Conservation (phyloP, 2,329 filamentous ascomycete species). For the Monosporascus sp. region DNA sequence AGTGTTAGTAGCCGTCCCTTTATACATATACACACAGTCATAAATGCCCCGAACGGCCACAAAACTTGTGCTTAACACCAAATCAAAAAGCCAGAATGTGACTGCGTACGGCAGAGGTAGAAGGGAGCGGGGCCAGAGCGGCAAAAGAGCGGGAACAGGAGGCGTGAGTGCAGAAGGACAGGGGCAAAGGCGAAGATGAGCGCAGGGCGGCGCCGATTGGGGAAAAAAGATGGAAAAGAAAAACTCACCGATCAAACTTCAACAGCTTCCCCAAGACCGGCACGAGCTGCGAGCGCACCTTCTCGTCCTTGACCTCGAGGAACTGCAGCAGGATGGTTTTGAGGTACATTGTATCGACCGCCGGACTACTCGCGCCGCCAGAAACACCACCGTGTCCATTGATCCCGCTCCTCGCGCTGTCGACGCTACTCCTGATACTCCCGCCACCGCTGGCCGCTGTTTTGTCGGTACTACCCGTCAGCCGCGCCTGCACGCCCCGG, state of each 20-base stretch:
- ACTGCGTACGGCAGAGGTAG: neutral
- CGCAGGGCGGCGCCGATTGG: neutral
- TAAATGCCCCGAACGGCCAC: too few species aligned
- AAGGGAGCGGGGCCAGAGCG: neutral
- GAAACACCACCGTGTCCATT: slow-evolving; percentile 19
- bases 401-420: slow-evolving; percentile 40
- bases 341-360: slow-evolving; percentile 56
- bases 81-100: too few species aligned
- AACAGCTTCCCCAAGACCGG: slow-evolving; percentile 72
- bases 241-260: slow-evolving; percentile 66
- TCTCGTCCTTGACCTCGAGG: slow-evolving; percentile 73
- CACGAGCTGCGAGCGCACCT: slow-evolving; percentile 68
- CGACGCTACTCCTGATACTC: slow-evolving; percentile 37
- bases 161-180: neutral
- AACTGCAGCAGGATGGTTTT: slow-evolving; percentile 81
- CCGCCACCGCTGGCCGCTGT: slow-evolving; percentile 20
- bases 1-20: slow-evolving; percentile 14
- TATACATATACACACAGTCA: neutral
- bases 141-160: neutral
- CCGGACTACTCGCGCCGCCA: slow-evolving; percentile 17
- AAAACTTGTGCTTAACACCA: too few species aligned
- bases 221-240: neutral
- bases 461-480: slow-evolving; percentile 23
- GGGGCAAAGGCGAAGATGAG: neutral
- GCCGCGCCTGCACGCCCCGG: slow-evolving; percentile 45